Evolutionary conservation across 2,329 filamentous ascomycete species (phyloP).

Genomic region (Byssochlamys sp.): DNA sequence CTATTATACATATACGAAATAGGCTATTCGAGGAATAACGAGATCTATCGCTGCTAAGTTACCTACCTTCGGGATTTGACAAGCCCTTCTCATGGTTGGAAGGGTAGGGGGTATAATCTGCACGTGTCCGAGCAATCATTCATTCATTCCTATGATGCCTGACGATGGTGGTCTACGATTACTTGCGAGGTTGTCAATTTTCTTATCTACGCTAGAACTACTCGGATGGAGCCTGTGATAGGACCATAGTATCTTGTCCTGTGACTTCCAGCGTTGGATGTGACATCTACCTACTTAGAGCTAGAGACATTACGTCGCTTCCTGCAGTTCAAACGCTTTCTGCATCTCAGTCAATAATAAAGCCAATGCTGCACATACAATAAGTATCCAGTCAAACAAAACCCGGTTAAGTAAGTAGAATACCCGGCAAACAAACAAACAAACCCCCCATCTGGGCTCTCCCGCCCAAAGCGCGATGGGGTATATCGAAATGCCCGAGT

Average conservation of each 20-base stretch:
- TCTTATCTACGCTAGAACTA: background rate
- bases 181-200: background rate
- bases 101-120: background rate
- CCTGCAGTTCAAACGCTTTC: background rate
- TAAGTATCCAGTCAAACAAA: background rate
- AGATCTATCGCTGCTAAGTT: too few relatives aligned
- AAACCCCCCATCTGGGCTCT: too few relatives aligned
- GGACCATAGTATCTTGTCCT: background rate
- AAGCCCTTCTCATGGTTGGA: background rate
- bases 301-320: background rate
- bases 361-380: background rate
- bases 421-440: background rate
- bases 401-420: too few relatives aligned
- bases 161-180: background rate
- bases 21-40: too few relatives aligned
- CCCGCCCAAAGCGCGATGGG: background rate
- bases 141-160: background rate
- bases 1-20: too few relatives aligned
- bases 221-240: background rate
- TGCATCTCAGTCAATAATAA: background rate
- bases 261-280: background rate
- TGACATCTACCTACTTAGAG: background rate
- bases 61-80: background rate
- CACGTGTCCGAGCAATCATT: background rate
- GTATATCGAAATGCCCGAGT: background rate